Conservation (phyloP, 164 flowering plant genomes). For the Protea cynaroides region DNA sequence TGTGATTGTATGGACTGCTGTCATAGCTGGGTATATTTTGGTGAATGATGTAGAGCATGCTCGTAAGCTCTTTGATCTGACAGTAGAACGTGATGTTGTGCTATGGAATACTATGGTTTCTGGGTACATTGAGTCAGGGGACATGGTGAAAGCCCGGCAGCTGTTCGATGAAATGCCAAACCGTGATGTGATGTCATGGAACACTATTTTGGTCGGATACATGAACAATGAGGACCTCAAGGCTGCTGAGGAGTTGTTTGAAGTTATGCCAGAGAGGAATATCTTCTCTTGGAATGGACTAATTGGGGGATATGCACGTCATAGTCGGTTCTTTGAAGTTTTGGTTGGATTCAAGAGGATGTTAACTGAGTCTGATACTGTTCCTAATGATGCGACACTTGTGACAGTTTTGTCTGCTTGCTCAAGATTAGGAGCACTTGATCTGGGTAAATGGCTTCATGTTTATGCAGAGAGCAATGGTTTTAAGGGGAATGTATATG, state of each 20-base stretch:
- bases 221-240: conserved; percentile 36
- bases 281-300: conserved; percentile 71
- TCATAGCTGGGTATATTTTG: conserved; percentile 42
- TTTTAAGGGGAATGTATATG: conserved; percentile 34
- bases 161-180: conserved; percentile 49
- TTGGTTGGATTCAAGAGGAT: conserved; percentile 47
- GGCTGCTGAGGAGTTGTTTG: conserved; percentile 39
- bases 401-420: conserved; percentile 58
- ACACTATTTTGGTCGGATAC: conserved; percentile 53
- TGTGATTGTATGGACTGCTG: conserved; percentile 66
- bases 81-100: conserved; percentile 57
- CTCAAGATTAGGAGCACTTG: conserved; percentile 58
- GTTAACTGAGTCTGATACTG: conserved; percentile 38
- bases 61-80: conserved; percentile 44
- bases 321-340: conserved; percentile 36
- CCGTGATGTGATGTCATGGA: conserved; percentile 59
- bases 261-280: conserved; percentile 55
- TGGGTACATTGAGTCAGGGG: conserved; percentile 41
- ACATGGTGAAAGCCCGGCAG: conserved; percentile 40
- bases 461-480: conserved; percentile 44
- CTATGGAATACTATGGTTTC: conserved; percentile 64
- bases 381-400: conserved; percentile 58
- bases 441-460: conserved; percentile 54
- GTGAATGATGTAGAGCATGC: conserved; percentile 38
- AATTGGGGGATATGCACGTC: conserved; percentile 49